Evolutionary conservation across 352 stramenopile species (phyloP), one percentile per base, ranked within the genome.

Genomic region (Pythium plurisporium): DNA sequence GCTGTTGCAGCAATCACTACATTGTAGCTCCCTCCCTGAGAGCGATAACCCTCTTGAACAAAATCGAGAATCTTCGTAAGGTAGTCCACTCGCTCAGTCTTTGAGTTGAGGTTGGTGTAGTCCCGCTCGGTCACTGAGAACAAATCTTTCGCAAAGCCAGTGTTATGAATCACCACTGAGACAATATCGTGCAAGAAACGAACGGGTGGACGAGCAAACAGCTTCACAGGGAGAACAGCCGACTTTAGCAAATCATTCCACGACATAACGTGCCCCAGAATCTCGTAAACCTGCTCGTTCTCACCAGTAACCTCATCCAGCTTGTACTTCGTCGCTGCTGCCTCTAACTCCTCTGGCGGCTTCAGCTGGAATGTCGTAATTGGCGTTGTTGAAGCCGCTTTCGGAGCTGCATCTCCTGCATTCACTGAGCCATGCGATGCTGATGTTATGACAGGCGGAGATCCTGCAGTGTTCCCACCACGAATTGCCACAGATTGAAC

Each of bases 101-200:
- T 94, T 19, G 73, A 76, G 3, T 62, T 29, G 14, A 94, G 67
- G 36, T 89, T 74, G 4, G 57, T 52, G 59, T 91, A 94, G 57
- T 92, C 79, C 3, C 62, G 69, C 38, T 94, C 82, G 11, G 62
- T 60, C 0, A 63, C 54, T 1, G 64, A 75, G 36, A 85, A 83
- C 20, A 85, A 54, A 27, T 74, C 65, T 12, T 67, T 56, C 0
- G 66, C 74, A n/a, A 72, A 94, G 0, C 71, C 75, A 20, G 84
- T 94, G 64, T 80, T 91, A 34, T 65, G 50, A 42, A 89, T 86
- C 15, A 89, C 72, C 5, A 76, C 62, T 1, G 80, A 89, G 45
- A 91, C 82, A 19, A 92, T 55, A 51, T 94, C 84, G 49, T 92
- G 84, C 1, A 94, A 48, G 38, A 94, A 94, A 12, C 84, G 79